Percentiles rank a stretch among this genome's conserved stretches.
phyloP scores from a whole-genome alignment of 768 basidiomycete species.

The Pulveroboletus sp. region DNA sequence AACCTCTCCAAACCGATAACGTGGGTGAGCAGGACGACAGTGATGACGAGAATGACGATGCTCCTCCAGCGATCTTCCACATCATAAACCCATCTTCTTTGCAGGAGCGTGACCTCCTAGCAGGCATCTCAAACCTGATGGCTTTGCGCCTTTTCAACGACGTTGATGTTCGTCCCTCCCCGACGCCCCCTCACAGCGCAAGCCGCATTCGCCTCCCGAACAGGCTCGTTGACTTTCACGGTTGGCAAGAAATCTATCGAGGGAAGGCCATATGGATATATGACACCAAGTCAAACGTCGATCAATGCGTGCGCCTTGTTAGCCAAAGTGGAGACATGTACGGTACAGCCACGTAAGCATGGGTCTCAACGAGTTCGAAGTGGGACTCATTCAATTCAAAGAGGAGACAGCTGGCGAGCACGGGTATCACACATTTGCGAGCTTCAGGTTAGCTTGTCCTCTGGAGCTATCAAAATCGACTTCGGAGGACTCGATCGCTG shows the following conservation, averaged over 20 bases:
- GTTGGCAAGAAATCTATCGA: slow-evolving; percentile 69
- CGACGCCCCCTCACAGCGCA: slow-evolving; percentile 40
- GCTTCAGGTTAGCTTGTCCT: slow-evolving; percentile 62
- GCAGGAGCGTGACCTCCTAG: slow-evolving; percentile 39
- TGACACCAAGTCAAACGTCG: slow-evolving; percentile 58
- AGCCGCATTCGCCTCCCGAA: slow-evolving; percentile 48
- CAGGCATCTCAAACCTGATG: slow-evolving; percentile 56
- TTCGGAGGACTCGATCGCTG: slow-evolving; percentile 76
- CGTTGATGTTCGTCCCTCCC: slow-evolving; percentile 57
- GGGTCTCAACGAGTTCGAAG: not conserved
- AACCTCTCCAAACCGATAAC: slow-evolving; percentile 16
- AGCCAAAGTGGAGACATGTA: slow-evolving; percentile 59
- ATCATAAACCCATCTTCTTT: slow-evolving; percentile 44
- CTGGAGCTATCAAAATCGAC: slow-evolving; percentile 59
- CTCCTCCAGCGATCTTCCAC: slow-evolving; percentile 45
- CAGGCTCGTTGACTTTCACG: slow-evolving; percentile 54
- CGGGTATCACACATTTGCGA: slow-evolving; percentile 65
- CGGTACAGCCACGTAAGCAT: slow-evolving; percentile 71
- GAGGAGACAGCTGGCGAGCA: slow-evolving; percentile 80
- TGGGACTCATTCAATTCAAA: slow-evolving; percentile 27
- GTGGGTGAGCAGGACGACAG: slow-evolving; percentile 12
- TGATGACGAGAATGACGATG: slow-evolving; percentile 28
- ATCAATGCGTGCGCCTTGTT: slow-evolving; percentile 66
- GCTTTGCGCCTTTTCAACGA: slow-evolving; percentile 70
- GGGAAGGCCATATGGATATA: slow-evolving; percentile 75